Conservation (phyloP, 345 rosid species). For the Durio zibethinus region DNA sequence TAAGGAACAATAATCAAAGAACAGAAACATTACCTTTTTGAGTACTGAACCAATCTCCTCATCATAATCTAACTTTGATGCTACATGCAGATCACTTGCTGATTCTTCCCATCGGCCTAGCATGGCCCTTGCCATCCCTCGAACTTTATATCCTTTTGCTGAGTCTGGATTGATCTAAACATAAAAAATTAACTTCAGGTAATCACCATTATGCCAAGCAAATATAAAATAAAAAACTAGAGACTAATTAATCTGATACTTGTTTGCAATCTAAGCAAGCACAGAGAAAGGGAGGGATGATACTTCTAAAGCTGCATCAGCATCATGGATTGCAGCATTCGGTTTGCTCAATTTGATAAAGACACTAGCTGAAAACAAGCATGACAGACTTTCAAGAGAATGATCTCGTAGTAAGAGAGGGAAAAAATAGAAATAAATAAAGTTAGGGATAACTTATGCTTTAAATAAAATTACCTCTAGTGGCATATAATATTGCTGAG, state of each 20-base stretch:
- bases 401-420: not conserved
- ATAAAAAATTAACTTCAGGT: slow-evolving; percentile 6
- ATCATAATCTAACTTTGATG: slow-evolving; percentile 79
- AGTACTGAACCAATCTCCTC: slow-evolving; percentile 65
- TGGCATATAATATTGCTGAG: slow-evolving; percentile 75
- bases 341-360: slow-evolving; percentile 70
- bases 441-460: not conserved
- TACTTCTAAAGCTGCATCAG: slow-evolving; percentile 72
- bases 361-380: slow-evolving; percentile 48
- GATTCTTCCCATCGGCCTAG: slow-evolving; percentile 82
- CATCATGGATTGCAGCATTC: slow-evolving; percentile 76
- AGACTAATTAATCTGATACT: not conserved
- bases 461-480: slow-evolving; percentile 49
- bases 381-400: slow-evolving; percentile 18
- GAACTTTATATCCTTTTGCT: slow-evolving; percentile 80
- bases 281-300: not conserved
- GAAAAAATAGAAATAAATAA: not conserved
- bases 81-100: slow-evolving; percentile 70
- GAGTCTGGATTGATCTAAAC: slow-evolving; percentile 78
- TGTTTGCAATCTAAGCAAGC: not conserved
- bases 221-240: not conserved
- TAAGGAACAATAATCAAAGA: not conserved
- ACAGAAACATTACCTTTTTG: slow-evolving; percentile 51
- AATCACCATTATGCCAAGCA: not conserved
- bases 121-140: slow-evolving; percentile 78